Evolutionary conservation across 768 basidiomycete species (phyloP).

Genomic region (Leccinum sublutescens): DNA sequence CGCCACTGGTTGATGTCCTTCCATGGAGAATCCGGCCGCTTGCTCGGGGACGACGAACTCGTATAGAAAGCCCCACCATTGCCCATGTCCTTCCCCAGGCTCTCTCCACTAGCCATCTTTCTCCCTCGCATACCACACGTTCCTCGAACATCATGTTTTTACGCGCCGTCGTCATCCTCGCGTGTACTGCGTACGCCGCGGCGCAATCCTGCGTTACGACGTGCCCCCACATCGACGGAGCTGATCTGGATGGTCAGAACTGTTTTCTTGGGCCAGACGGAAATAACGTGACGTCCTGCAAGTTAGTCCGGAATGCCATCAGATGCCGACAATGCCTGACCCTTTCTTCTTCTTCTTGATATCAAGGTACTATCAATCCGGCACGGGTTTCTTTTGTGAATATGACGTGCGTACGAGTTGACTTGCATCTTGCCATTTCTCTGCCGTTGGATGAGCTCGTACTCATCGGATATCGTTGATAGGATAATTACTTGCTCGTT

Average conservation of each 20-base stretch:
- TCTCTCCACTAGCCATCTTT: background rate
- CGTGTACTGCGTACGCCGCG: background rate
- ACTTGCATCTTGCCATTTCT: background rate
- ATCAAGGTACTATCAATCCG: background rate
- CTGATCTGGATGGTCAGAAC: background rate
- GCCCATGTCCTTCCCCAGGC: background rate
- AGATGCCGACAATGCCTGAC: background rate
- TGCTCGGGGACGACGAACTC: background rate
- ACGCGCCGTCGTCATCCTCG: background rate
- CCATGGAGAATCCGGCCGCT: background rate
- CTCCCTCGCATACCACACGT: background rate
- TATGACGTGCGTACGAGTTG: conserved; percentile 2
- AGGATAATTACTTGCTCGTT: too few species aligned
- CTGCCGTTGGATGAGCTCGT: background rate
- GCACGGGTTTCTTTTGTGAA: background rate
- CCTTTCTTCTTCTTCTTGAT: background rate
- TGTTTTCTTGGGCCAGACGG: too few species aligned
- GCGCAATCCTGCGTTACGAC: background rate
- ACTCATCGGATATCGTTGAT: background rate
- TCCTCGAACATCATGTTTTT: background rate
- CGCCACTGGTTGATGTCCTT: background rate
- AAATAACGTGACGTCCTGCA: background rate
- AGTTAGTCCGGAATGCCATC: background rate
- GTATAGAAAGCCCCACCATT: background rate
- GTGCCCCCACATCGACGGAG: background rate